Evolutionary conservation across 805 yeast species (phyloP).

Genomic region (Monosporozyma aerobia): DNA sequence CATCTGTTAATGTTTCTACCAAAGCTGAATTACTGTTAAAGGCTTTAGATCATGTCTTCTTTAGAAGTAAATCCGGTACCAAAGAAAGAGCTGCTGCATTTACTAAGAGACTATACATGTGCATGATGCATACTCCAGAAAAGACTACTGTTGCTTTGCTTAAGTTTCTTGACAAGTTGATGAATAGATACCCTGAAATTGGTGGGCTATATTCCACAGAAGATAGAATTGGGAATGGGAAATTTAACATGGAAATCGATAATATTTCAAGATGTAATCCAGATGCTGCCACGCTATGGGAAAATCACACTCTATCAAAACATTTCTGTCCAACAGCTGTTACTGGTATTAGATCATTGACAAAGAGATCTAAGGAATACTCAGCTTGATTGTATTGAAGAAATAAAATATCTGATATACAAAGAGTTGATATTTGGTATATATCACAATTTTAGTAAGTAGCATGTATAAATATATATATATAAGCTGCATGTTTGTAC

Average conservation of each 20-base stretch:
- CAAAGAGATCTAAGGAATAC: slow-evolving; percentile 29
- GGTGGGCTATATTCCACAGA: slow-evolving; percentile 78
- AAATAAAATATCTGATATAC: not conserved
- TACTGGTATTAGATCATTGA: slow-evolving; percentile 45
- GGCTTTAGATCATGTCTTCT: slow-evolving; percentile 73
- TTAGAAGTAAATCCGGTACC: slow-evolving; percentile 62
- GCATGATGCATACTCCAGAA: slow-evolving; percentile 72
- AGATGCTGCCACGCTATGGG: slow-evolving; percentile 89
- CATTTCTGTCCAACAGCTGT: slow-evolving; percentile 82
- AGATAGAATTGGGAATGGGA: slow-evolving; percentile 79
- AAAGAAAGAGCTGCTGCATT: slow-evolving; percentile 67
- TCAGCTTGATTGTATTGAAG: slow-evolving; percentile 6
- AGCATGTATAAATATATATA: not conserved
- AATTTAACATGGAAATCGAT: slow-evolving; percentile 53
- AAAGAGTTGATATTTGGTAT: not conserved
- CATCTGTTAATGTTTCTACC: slow-evolving; percentile 78
- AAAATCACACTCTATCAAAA: slow-evolving; percentile 61
- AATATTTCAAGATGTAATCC: slow-evolving; percentile 72
- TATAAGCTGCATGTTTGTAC: not conserved
- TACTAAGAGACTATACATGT: slow-evolving; percentile 65
- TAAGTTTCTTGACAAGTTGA: slow-evolving; percentile 68
- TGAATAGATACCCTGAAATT: slow-evolving; percentile 60
- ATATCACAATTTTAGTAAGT: not conserved
- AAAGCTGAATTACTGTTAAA: slow-evolving; percentile 75
- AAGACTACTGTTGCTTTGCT: slow-evolving; percentile 71